phyloP scores from a whole-genome alignment of 2,329 filamentous ascomycete species.

The Ascochyta pisi region DNA sequence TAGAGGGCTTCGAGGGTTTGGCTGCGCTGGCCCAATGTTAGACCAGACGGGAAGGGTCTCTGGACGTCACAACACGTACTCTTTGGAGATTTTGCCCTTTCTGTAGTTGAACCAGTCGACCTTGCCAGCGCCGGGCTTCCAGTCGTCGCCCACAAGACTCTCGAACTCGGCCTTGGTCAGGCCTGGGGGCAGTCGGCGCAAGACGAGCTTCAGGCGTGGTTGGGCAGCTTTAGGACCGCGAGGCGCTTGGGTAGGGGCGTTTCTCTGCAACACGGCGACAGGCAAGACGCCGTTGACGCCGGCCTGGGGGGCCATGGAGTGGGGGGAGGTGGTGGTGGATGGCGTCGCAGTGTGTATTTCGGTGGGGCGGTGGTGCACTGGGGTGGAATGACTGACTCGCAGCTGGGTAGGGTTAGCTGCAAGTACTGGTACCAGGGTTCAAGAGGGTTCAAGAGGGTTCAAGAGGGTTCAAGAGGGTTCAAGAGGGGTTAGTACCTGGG shows the following conservation, averaged over 20 bases:
- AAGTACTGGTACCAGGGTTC: no score
- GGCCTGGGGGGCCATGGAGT: constrained; percentile 39
- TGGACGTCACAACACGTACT: constrained; percentile 65
- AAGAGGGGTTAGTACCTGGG: background rate
- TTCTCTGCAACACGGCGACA: constrained; percentile 47
- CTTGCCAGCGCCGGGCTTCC: constrained; percentile 80
- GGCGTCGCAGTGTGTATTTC: background rate
- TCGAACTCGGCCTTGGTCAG: constrained; percentile 82
- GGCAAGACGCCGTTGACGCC: constrained; percentile 50
- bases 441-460: background rate
- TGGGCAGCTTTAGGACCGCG: constrained; percentile 53
- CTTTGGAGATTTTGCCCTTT: constrained; percentile 78
- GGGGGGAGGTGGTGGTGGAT: constrained; percentile 1
- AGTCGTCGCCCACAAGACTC: constrained; percentile 74
- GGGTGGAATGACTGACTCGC: background rate
- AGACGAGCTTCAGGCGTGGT: constrained; percentile 80
- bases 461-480: no score
- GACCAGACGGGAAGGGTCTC: background rate
- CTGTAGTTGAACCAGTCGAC: constrained; percentile 83
- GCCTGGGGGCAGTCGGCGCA: constrained; percentile 84
- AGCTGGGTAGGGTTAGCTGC: no score
- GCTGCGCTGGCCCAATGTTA: constrained; percentile 53
- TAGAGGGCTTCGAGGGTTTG: constrained; percentile 80
- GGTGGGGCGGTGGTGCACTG: background rate
- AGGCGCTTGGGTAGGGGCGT: constrained; percentile 35